Conservation (phyloP, 345 rosid species). For the Atalantia buxifolia region DNA sequence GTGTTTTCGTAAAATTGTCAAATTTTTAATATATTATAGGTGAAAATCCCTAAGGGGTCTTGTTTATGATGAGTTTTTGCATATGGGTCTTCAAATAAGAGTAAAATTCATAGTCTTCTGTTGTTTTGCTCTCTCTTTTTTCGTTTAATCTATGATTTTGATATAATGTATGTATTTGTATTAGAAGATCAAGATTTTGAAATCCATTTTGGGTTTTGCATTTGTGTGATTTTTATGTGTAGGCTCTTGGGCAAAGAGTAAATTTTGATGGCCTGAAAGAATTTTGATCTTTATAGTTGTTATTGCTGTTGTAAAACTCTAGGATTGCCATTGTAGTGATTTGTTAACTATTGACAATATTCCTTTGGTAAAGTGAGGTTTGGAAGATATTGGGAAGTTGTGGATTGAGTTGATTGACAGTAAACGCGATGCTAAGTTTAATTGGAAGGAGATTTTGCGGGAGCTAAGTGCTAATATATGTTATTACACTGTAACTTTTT, state of each 20-base stretch:
- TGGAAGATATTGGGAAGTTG: neutral
- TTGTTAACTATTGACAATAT: neutral
- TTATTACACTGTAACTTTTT: neutral
- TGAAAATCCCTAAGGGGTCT: neutral
- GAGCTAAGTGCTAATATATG: neutral
- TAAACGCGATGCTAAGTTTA: neutral
- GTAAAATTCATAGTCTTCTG: neutral
- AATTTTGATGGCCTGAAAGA: neutral
- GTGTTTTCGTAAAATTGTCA: neutral
- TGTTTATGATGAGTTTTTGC: slow-evolving; percentile 4
- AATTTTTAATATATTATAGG: neutral
- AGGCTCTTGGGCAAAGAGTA: neutral
- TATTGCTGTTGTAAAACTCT: neutral
- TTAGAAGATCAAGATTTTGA: neutral
- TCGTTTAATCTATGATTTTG: neutral
- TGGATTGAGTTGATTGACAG: neutral
- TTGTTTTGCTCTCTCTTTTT: neutral
- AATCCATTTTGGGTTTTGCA: neutral
- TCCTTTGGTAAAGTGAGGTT: neutral
- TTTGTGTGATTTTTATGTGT: neutral
- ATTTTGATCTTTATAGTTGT: neutral
- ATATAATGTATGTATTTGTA: neutral
- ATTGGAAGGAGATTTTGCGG: neutral
- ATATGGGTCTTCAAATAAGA: neutral
- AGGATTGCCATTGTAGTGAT: neutral